Percentiles rank a stretch among this genome's conserved stretches.
Evolutionary conservation across 139 green algal genomes (phyloP).

Genomic region (Pseudopediastrum boryanum): DNA sequence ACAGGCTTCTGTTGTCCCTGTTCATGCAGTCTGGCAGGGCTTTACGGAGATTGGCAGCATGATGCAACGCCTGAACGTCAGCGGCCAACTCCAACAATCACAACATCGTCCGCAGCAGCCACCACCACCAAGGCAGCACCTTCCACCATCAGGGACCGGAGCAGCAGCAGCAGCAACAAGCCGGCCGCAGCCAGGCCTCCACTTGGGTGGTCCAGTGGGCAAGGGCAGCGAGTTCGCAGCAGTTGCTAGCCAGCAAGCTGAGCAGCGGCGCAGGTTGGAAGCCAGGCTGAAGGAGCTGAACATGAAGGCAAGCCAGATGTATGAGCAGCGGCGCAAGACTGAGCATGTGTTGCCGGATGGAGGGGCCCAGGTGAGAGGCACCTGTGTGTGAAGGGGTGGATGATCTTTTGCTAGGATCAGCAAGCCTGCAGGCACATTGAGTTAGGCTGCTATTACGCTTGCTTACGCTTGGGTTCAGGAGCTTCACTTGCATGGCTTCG

Average conservation of each 20-base stretch:
- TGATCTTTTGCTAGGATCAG: neutral
- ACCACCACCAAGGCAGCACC: neutral
- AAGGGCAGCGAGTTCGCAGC: too few species aligned
- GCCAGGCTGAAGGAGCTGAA: conserved; percentile 28
- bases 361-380: conserved; percentile 44
- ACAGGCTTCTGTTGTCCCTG: too few species aligned
- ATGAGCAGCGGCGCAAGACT: neutral
- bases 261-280: conserved; percentile 23
- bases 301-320: conserved; percentile 17
- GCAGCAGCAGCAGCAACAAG: neutral
- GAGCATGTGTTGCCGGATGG: conserved; percentile 40
- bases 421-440: neutral
- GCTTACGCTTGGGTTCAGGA: neutral
- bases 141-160: neutral
- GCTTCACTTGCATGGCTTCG: neutral
- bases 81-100: too few species aligned
- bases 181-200: neutral
- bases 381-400: neutral
- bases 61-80: too few species aligned
- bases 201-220: too few species aligned
- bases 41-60: too few species aligned
- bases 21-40: too few species aligned
- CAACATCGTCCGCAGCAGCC: too few species aligned
- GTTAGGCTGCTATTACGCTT: neutral
- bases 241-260: neutral